Percentiles rank a stretch among this genome's conserved stretches.
phyloP scores from a whole-genome alignment of 495 filamentous ascomycete genomes.

The Hyaloscypha variabilis region DNA sequence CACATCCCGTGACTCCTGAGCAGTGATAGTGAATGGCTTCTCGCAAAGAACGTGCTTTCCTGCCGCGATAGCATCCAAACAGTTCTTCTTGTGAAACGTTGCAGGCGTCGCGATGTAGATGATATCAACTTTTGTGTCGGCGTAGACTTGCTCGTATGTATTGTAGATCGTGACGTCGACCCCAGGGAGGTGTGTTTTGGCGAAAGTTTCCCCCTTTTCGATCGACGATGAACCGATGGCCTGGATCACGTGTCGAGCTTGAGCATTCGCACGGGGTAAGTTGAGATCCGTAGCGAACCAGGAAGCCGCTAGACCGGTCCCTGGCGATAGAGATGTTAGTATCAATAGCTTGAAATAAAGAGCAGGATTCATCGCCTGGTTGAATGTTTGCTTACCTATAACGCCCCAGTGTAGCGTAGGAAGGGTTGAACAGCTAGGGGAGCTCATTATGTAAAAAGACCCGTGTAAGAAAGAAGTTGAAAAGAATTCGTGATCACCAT shows the following conservation, averaged over 20 bases:
- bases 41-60: conserved; percentile 91
- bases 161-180: conserved; percentile 64
- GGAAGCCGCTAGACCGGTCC: conserved; percentile 27
- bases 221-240: conserved; percentile 69
- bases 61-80: conserved; percentile 75
- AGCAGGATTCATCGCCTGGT: too few species aligned
- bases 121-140: conserved; percentile 66
- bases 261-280: conserved; percentile 56
- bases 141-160: conserved; percentile 68
- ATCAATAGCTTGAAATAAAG: too few species aligned
- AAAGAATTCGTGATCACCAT: too few species aligned
- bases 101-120: conserved; percentile 92
- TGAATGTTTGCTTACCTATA: too few species aligned
- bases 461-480: too few species aligned
- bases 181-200: conserved; percentile 30
- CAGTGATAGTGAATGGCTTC: conserved; percentile 90
- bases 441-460: too few species aligned
- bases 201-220: conserved; percentile 62
- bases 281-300: conserved; percentile 69
- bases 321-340: too few species aligned
- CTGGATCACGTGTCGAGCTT: conserved; percentile 64
- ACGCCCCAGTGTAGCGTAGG: too few species aligned
- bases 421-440: too few species aligned
- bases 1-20: conserved; percentile 74
- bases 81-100: conserved; percentile 90